Conservation (phyloP, 768 basidiomycete species). For the Tephrocybe sp. region DNA sequence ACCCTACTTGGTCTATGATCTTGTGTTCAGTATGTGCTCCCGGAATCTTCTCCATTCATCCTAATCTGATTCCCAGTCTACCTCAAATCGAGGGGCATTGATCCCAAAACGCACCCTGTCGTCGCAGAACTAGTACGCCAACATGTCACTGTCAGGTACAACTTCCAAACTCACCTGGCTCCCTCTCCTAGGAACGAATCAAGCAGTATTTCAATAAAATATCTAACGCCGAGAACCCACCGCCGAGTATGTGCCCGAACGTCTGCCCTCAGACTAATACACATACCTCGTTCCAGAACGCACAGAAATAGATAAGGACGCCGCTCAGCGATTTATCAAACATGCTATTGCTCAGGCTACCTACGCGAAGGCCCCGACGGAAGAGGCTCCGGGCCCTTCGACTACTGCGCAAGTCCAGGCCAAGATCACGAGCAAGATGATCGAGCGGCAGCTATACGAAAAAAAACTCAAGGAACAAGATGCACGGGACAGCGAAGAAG, state of each 20-base stretch:
- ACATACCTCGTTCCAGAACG: slow-evolving; percentile 29
- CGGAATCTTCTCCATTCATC: slow-evolving; percentile 1
- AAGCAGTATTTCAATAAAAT: slow-evolving; percentile 85
- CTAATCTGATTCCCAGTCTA: slow-evolving; percentile 53
- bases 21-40: slow-evolving; percentile 70
- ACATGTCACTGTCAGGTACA: neutral
- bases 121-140: slow-evolving; percentile 63
- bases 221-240: slow-evolving; percentile 67
- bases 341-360: slow-evolving; percentile 73
- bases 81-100: slow-evolving; percentile 75
- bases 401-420: slow-evolving; percentile 40
- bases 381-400: slow-evolving; percentile 28
- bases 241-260: slow-evolving; percentile 43
- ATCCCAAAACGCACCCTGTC: slow-evolving; percentile 78
- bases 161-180: slow-evolving; percentile 1
- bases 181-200: slow-evolving; percentile 59
- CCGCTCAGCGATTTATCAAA: slow-evolving; percentile 82
- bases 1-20: slow-evolving; percentile 83
- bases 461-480: slow-evolving; percentile 52
- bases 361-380: slow-evolving; percentile 31
- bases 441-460: slow-evolving; percentile 65
- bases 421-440: slow-evolving; percentile 73
- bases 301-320: slow-evolving; percentile 70
- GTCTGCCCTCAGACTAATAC: neutral
- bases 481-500: slow-evolving; percentile 41